These are phyloP conservation scores for Fusarium circinatum DNA, from an alignment of 2,329 filamentous ascomycete species.

Conservation along the genomic window DNA sequence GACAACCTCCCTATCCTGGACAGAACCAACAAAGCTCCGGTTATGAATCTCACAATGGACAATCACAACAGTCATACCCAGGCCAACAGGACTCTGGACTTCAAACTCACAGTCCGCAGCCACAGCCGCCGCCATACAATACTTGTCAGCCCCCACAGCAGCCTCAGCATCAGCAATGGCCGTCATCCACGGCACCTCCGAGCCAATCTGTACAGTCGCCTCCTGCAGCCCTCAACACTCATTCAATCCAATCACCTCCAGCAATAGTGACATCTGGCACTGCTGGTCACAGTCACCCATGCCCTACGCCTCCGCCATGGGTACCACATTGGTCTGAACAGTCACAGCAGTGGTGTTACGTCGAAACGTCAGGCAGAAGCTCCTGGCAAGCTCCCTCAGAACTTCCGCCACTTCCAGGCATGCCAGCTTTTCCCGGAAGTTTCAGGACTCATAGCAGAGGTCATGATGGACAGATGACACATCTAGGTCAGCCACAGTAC, in stretches of 20 bases:
- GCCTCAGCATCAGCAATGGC: neutral
- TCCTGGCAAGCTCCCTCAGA: conserved; percentile 9
- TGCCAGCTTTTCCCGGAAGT: conserved; percentile 16
- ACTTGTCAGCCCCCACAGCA: neutral
- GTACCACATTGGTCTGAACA: conserved; percentile 37
- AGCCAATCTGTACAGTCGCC: no score
- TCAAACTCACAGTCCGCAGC: neutral
- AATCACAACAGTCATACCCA: neutral
- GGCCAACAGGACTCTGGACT: neutral
- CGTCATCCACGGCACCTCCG: no score
- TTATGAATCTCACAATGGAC: conserved; percentile 1
- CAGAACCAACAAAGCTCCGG: neutral
- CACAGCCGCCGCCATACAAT: conserved; percentile 1
- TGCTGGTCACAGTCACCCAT: neutral
- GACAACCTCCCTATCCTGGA: neutral
- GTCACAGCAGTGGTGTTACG: conserved; percentile 26
- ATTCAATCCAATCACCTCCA: neutral
- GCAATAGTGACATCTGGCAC: neutral
- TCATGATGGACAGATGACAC: neutral
- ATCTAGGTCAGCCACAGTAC: neutral
- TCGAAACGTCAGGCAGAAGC: conserved; percentile 21
- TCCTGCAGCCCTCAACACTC: fast-evolving
- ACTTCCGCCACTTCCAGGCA: conserved; percentile 1
- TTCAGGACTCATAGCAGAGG: neutral
- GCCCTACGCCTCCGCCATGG: conserved; percentile 26